These are phyloP conservation scores for Mycena polygramma DNA, from an alignment of 768 basidiomycete genomes.

Conservation along the genomic window DNA sequence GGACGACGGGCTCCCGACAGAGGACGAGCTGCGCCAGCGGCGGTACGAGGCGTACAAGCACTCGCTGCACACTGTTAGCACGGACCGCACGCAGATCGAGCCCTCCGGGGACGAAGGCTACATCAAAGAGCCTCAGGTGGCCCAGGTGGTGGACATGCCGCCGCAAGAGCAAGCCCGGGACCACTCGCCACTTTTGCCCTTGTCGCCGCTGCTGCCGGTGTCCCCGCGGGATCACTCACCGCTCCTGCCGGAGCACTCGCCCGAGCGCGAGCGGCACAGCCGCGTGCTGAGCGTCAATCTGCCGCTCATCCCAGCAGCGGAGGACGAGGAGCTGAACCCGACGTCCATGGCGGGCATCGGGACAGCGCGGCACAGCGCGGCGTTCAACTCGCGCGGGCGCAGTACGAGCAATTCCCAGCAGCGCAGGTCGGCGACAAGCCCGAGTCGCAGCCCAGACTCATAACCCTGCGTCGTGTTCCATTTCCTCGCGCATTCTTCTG, in stretches of 20 bases:
- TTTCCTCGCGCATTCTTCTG: neutral
- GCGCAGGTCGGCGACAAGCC: conserved; percentile 4
- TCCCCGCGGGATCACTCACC: conserved; percentile 21
- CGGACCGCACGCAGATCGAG: conserved; percentile 48
- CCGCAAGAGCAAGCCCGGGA: no score
- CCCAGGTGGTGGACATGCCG: no score
- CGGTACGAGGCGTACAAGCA: conserved; percentile 55
- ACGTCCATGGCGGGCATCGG: conserved; percentile 32
- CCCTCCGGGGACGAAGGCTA: conserved; percentile 6
- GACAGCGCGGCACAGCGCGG: conserved; percentile 24
- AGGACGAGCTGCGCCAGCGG: conserved; percentile 56
- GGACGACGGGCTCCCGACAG: conserved; percentile 46
- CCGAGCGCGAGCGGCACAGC: conserved; percentile 18
- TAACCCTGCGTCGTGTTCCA: neutral
- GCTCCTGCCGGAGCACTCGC: conserved; percentile 8
- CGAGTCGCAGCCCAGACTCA: conserved; percentile 9
- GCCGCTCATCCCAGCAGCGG: conserved; percentile 28
- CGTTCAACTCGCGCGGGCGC: conserved; percentile 8
- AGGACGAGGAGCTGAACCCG: conserved; percentile 14
- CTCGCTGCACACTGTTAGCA: conserved; percentile 48
- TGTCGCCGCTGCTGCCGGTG: conserved; percentile 3
- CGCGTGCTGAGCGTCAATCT: conserved; percentile 27
- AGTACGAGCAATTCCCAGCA: neutral
- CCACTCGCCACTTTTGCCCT: neutral
- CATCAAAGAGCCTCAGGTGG: neutral